Percentiles rank a stretch among this genome's conserved stretches.
phyloP scores from a whole-genome alignment of 2,329 filamentous ascomycete species.

The Cladosporium sp. region DNA sequence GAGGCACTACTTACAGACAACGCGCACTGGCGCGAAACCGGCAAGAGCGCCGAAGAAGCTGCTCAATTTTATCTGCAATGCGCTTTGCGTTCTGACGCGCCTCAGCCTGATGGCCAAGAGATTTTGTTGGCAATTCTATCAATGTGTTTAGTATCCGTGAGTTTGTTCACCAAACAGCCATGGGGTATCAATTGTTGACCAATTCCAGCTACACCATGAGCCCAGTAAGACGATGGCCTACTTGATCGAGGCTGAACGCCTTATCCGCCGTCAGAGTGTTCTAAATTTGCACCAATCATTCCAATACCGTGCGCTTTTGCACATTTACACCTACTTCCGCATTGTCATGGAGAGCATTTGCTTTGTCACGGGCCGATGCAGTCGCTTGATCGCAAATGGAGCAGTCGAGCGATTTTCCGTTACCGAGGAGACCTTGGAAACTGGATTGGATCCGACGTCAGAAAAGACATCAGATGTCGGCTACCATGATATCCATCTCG shows the following conservation, averaged over 20 bases:
- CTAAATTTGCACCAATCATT: background rate
- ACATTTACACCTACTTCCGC: constrained; percentile 5
- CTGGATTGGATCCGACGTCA: background rate
- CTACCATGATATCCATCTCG: constrained; percentile 10
- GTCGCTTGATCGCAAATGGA: background rate
- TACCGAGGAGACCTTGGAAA: background rate
- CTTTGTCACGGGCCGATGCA: background rate
- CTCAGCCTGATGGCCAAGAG: background rate
- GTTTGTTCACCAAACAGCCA: background rate
- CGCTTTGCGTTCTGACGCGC: background rate
- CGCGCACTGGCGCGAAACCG: background rate
- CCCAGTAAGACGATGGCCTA: background rate
- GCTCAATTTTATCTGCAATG: background rate
- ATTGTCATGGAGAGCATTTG: constrained; percentile 13
- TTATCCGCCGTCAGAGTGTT: background rate
- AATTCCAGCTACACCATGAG: background rate
- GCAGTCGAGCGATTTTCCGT: background rate
- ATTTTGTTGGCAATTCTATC: background rate
- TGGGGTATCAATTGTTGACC: background rate
- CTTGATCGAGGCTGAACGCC: constrained; percentile 11
- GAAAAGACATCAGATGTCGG: constrained; percentile 8
- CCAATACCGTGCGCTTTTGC: background rate
- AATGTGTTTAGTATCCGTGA: background rate
- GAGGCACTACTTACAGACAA: background rate
- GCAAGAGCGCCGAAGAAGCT: constrained; percentile 4